Evolutionary conservation across 352 stramenopile genomes (phyloP).

Genomic region (Pythium volutum): DNA sequence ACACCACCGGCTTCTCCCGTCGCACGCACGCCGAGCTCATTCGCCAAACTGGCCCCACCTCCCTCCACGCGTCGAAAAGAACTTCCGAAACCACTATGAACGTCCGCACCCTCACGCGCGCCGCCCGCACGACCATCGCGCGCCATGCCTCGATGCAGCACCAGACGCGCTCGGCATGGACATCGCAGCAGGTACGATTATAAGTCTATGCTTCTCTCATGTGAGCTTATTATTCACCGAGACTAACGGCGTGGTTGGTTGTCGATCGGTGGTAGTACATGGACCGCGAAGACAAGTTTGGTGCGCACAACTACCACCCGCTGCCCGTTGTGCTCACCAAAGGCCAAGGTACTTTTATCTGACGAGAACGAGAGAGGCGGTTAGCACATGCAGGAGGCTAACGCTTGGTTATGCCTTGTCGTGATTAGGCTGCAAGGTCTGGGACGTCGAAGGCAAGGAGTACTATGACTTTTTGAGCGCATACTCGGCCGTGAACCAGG

Average conservation of each 20-base stretch:
- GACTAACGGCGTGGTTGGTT: neutral
- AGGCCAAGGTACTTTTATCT: constrained; percentile 47
- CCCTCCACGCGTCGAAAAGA: neutral
- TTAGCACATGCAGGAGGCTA: neutral
- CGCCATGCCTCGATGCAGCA: constrained; percentile 15
- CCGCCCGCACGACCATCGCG: neutral
- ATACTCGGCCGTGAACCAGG: constrained; percentile 86
- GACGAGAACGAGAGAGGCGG: neutral
- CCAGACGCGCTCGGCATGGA: constrained; percentile 24
- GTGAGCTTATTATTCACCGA: no score
- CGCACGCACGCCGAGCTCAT: constrained; percentile 5
- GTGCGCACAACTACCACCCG: constrained; percentile 98
- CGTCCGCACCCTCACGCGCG: constrained; percentile 6
- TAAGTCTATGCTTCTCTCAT: no score
- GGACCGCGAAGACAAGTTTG: constrained; percentile 89
- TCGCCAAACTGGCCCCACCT: constrained; percentile 1
- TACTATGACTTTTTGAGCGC: constrained; percentile 98
- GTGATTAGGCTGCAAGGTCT: constrained; percentile 90
- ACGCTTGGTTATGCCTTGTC: neutral
- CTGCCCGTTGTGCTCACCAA: constrained; percentile 95
- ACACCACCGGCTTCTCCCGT: constrained; percentile 4
- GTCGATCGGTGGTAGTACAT: constrained; percentile 47
- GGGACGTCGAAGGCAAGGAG: constrained; percentile 95
- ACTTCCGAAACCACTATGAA: neutral
- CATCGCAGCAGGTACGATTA: constrained; percentile 26